Evolutionary conservation across 331 rosid species (phyloP).

Genomic region (Rosa hybrid): DNA sequence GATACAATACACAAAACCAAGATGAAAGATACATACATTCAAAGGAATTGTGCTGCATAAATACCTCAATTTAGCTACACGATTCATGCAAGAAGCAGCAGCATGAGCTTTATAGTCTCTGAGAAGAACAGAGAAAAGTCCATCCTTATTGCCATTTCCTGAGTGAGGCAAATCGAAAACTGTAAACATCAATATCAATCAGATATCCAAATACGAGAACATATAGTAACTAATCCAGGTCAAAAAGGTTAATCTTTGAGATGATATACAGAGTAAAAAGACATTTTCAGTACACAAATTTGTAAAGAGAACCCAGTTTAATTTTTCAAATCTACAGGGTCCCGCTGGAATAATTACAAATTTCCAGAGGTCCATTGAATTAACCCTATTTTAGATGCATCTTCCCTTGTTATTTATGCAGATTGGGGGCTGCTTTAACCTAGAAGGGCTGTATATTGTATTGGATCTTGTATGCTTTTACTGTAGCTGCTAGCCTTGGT

Average conservation of each 20-base stretch:
- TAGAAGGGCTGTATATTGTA: neutral
- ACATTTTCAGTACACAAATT: neutral
- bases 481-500: neutral
- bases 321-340: neutral
- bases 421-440: neutral
- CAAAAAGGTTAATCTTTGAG: neutral
- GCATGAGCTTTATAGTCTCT: slow-evolving; percentile 90
- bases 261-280: neutral
- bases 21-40: slow-evolving; percentile 8
- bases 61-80: slow-evolving; percentile 91
- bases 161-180: slow-evolving; percentile 13
- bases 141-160: slow-evolving; percentile 98
- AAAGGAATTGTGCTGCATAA: neutral
- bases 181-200: slow-evolving; percentile 12
- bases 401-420: neutral
- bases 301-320: neutral
- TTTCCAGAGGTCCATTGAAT: neutral
- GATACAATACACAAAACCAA: slow-evolving; percentile 1
- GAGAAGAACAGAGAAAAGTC: slow-evolving; percentile 84
- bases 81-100: slow-evolving; percentile 97
- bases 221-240: neutral
- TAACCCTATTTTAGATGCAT: neutral
- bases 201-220: neutral
- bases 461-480: neutral
- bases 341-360: neutral